A percentile compares a stretch with the other conserved stretches of the same genome.
Evolutionary conservation across 1,139 yeast genomes (phyloP).

Genomic region (Hansenula sp.): DNA sequence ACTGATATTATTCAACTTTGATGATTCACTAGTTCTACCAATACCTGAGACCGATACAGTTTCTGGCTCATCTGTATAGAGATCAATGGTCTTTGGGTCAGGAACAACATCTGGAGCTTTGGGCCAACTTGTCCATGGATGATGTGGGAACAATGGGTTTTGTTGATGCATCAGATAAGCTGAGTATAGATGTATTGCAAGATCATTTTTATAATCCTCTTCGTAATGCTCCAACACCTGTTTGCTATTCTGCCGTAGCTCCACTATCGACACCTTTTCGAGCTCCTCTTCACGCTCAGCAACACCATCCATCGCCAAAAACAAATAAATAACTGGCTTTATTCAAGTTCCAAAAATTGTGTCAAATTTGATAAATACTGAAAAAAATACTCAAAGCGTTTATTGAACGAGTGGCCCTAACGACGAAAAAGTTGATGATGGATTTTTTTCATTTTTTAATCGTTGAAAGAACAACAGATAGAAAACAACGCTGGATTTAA

Average conservation of each 20-base stretch:
- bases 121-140: constrained; percentile 29
- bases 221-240: constrained; percentile 17
- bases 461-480: background rate
- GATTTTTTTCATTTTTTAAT: too few species aligned
- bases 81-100: background rate
- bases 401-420: too few species aligned
- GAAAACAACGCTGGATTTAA: background rate
- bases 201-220: constrained; percentile 39
- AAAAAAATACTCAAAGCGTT: too few species aligned
- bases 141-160: constrained; percentile 35
- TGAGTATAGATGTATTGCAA: constrained; percentile 50
- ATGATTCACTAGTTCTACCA: too few species aligned
- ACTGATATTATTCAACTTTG: too few species aligned
- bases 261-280: too few species aligned
- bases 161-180: constrained; percentile 35
- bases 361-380: too few species aligned
- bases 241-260: background rate
- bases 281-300: too few species aligned
- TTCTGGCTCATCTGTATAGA: constrained; percentile 34
- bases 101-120: constrained; percentile 4
- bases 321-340: too few species aligned
- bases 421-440: too few species aligned
- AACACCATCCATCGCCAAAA: too few species aligned
- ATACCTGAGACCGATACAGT: constrained; percentile 5
- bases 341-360: too few species aligned